phyloP scores from a whole-genome alignment of 164 flowering plant genomes.

The Aristolochia contorta region DNA sequence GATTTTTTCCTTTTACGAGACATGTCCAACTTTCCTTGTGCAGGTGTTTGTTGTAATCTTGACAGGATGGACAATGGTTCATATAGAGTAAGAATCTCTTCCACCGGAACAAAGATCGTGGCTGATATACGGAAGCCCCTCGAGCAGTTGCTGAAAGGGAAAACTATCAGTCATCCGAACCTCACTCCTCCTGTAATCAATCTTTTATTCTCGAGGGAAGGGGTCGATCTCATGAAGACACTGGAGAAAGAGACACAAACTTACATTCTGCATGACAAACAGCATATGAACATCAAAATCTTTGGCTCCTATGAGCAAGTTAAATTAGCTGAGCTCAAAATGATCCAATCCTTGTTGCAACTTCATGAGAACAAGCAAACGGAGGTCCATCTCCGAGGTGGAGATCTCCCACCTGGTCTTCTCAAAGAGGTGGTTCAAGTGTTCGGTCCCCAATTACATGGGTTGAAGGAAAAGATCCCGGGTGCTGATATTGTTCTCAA shows the following conservation, averaged over 20 bases:
- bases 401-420: conserved; percentile 43
- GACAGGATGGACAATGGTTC: conserved; percentile 60
- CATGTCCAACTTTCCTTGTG: conserved; percentile 1
- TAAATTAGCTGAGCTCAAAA: conserved; percentile 35
- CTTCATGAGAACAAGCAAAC: conserved; percentile 54
- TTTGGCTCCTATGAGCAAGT: conserved; percentile 53
- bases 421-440: conserved; percentile 65
- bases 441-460: conserved; percentile 81
- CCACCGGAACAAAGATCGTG: conserved; percentile 71
- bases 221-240: conserved; percentile 39
- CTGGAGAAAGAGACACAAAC: conserved; percentile 59
- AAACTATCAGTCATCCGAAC: conserved; percentile 34
- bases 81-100: conserved; percentile 61
- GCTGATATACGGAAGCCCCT: conserved; percentile 76
- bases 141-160: conserved; percentile 79
- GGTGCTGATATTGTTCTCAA: conserved; percentile 51
- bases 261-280: conserved; percentile 56
- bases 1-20: no score
- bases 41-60: conserved; percentile 50
- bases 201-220: conserved; percentile 55
- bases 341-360: conserved; percentile 41
- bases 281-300: conserved; percentile 31
- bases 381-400: conserved; percentile 65
- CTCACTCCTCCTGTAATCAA: conserved; percentile 54
- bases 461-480: conserved; percentile 59